phyloP scores from a whole-genome alignment of 768 basidiomycete genomes.

The Serendipita vermifera region DNA sequence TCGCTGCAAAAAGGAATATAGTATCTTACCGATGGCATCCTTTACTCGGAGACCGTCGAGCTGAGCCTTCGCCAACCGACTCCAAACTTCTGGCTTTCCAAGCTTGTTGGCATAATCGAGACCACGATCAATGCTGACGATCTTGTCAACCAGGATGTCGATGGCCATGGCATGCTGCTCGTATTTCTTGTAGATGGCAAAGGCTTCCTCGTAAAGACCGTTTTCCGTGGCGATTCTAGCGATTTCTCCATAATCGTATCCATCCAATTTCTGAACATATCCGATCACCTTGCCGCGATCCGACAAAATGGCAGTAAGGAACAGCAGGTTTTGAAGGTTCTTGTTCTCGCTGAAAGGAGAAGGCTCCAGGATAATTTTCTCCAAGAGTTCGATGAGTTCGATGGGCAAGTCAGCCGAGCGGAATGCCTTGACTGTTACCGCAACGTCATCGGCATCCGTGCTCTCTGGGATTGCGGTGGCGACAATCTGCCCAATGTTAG shows the following conservation, averaged over 20 bases:
- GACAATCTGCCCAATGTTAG: slow-evolving; percentile 45
- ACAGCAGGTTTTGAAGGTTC: slow-evolving; percentile 87
- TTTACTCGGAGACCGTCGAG: slow-evolving; percentile 96
- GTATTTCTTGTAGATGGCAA: slow-evolving; percentile 96
- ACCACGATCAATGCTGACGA: slow-evolving; percentile 94
- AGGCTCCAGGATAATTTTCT: slow-evolving; percentile 96
- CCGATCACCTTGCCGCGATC: slow-evolving; percentile 98
- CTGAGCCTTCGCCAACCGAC: slow-evolving; percentile 94
- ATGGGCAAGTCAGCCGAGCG: slow-evolving; percentile 91
- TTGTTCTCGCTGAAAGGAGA: slow-evolving; percentile 97
- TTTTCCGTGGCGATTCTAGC: slow-evolving; percentile 95
- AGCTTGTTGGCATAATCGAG: slow-evolving; percentile 93
- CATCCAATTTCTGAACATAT: slow-evolving; percentile 94
- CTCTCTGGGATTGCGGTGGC: slow-evolving; percentile 93
- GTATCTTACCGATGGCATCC: slow-evolving; percentile 73
- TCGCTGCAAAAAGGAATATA: not conserved
- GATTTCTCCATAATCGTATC: slow-evolving; percentile 90
- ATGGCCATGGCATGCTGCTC: slow-evolving; percentile 92
- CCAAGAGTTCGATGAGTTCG: slow-evolving; percentile 90
- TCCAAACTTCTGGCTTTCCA: slow-evolving; percentile 95
- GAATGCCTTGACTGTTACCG: slow-evolving; percentile 97
- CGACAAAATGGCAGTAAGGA: slow-evolving; percentile 91
- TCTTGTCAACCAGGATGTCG: slow-evolving; percentile 95
- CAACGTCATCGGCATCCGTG: slow-evolving; percentile 97
- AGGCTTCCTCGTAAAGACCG: slow-evolving; percentile 87